Evolutionary conservation across 306 rosid genomes (phyloP), one percentile per base, ranked within the genome.

Genomic region (Fragaria iinumae): DNA sequence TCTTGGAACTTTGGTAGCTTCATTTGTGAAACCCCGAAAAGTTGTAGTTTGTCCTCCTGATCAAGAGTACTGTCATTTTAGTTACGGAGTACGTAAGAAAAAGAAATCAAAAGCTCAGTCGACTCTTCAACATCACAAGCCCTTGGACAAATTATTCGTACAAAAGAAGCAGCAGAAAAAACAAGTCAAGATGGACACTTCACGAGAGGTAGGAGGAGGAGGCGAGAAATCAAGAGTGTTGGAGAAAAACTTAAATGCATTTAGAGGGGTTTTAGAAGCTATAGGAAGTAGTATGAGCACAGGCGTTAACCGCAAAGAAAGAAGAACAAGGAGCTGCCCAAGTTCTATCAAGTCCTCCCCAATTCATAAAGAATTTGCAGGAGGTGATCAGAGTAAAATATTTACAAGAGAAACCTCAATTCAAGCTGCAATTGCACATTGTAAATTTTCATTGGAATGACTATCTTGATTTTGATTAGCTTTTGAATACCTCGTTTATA

Each of bases 351-450:
- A 80, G 75, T 79, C 75, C 6, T 80, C 94, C 18, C 94, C 94
- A 20, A 50, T 83, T 65, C 90, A 86, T 76, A 43, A 75, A 74
- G 83, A 76, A 6, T 76, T 76, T 74, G 66, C 83, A 29, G 56
- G 32, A 41, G 44, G 44, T 38, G 49, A 57, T 29, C 60, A 32
- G 11, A 67, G 74, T 43, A 69, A 71, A 10, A n/a, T 76, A 18
- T 74, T 49, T 67, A 11, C 82, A 7, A 47, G 50, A 76, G 86
- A 90, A 6, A 84, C 44, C 53, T 85, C 87, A 17, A 79, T 89
- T 80, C 87, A 85, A 74, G 83, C 88, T n/a, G 90, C 93, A 72
- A 82, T 89, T 84, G 85, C 90, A 27, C 86, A 89, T 64, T 89
- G 93, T 68, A 89, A 89, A 52, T 81, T 75, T 74, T 89, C 91